Percentiles rank a stretch among this genome's conserved stretches.
phyloP scores from a whole-genome alignment of 768 basidiomycete species.

The Mycena chlorophos region DNA sequence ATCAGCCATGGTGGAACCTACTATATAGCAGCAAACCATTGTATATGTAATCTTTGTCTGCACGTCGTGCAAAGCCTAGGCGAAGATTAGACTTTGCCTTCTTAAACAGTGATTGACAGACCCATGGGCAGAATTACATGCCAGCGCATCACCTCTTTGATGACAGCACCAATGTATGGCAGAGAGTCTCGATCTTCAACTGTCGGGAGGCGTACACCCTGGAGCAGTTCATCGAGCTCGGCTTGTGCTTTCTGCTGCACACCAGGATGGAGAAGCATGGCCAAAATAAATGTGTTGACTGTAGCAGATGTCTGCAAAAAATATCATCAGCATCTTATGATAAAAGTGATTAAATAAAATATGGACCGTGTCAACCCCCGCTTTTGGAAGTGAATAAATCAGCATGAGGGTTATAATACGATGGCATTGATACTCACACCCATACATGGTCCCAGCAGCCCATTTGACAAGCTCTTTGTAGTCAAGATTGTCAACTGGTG shows the following conservation, averaged over 20 bases:
- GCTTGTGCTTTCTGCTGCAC: constrained; percentile 19
- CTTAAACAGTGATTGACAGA: neutral
- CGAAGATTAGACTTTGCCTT: neutral
- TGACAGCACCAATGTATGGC: constrained; percentile 23
- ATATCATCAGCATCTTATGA: neutral
- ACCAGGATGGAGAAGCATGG: constrained; percentile 6
- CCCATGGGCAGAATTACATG: constrained; percentile 29
- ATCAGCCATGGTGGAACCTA: neutral
- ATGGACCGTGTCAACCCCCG: constrained; percentile 6
- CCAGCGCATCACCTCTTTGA: constrained; percentile 35
- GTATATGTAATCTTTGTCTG: constrained; percentile 6
- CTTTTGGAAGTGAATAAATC: neutral
- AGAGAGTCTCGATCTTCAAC: constrained; percentile 5
- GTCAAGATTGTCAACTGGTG: constrained; percentile 1
- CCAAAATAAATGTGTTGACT: neutral
- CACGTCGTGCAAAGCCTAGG: constrained; percentile 1
- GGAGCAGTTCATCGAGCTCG: constrained; percentile 22
- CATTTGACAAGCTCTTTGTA: constrained; percentile 2
- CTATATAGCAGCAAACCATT: neutral
- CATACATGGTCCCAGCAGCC: constrained; percentile 6
- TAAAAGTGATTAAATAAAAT: neutral
- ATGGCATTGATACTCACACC: neutral
- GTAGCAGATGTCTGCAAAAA: neutral
- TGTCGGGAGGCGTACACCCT: constrained; percentile 4
- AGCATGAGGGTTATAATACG: neutral